Percentiles rank a stretch among this genome's conserved stretches.
These are phyloP conservation scores for Mucor circinelloides DNA, from an alignment of 371 early-diverging fungal species.

Conservation along the genomic window DNA sequence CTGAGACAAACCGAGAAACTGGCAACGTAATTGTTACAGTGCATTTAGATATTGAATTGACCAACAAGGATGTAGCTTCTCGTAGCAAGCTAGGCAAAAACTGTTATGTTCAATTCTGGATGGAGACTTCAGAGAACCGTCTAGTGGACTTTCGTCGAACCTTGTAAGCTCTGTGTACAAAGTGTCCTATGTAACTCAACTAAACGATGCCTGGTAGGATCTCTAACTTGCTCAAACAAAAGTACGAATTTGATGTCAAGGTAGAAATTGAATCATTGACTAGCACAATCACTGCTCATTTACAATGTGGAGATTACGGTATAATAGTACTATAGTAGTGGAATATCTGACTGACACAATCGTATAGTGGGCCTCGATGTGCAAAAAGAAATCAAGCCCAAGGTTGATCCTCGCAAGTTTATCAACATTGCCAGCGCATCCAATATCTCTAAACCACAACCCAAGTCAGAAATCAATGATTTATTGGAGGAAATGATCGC, in stretches of 20 bases:
- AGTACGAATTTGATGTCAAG: slow-evolving; percentile 20
- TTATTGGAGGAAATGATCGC: not conserved
- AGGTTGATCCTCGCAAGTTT: slow-evolving; percentile 17
- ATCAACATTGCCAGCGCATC: slow-evolving; percentile 5
- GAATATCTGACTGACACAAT: not conserved
- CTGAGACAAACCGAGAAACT: not conserved
- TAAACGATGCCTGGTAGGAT: slow-evolving; percentile 16
- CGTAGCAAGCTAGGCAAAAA: slow-evolving; percentile 26
- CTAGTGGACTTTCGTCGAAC: slow-evolving; percentile 45
- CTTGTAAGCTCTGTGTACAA: slow-evolving; percentile 27
- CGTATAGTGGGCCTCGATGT: slow-evolving; percentile 43
- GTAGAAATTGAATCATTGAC: slow-evolving; percentile 8
- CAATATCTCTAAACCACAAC: not conserved
- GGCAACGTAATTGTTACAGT: slow-evolving; percentile 5
- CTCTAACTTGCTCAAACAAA: slow-evolving; percentile 25
- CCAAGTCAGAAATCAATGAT: not conserved
- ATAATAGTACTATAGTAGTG: slow-evolving; percentile 5
- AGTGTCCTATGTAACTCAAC: not conserved
- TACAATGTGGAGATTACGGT: slow-evolving; percentile 50
- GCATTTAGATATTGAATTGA: slow-evolving; percentile 13
- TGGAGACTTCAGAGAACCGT: slow-evolving; percentile 23
- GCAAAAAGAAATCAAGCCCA: slow-evolving; percentile 10
- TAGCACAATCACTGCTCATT: slow-evolving; percentile 19
- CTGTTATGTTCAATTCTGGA: slow-evolving; percentile 37
- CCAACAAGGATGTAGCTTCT: slow-evolving; percentile 15